Evolutionary conservation across 768 basidiomycete species (phyloP).

Genomic region (Pulveroboletus frians): DNA sequence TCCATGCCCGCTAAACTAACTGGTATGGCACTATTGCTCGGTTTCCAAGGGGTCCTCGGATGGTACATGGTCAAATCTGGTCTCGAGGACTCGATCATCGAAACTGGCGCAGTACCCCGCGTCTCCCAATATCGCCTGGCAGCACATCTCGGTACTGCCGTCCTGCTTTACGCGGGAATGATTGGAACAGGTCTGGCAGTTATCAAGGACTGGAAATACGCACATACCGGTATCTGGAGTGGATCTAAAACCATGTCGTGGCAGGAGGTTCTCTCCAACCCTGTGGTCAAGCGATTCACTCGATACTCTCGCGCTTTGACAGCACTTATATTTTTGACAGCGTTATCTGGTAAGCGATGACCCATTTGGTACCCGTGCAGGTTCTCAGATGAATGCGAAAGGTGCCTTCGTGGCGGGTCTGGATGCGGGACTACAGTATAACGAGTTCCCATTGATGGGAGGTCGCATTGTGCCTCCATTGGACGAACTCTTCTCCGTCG

Average conservation of each 20-base stretch:
- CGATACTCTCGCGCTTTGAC: constrained; percentile 56
- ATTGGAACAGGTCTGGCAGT: constrained; percentile 71
- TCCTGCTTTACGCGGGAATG: constrained; percentile 93
- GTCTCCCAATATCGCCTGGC: constrained; percentile 97
- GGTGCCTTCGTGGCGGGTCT: constrained; percentile 98
- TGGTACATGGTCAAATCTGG: constrained; percentile 99
- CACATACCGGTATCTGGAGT: constrained; percentile 52
- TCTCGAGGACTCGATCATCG: constrained; percentile 74
- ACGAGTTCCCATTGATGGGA: constrained; percentile 97
- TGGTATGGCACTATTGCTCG: constrained; percentile 76
- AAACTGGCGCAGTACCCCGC: constrained; percentile 80
- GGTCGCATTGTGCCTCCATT: constrained; percentile 75
- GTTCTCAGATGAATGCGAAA: constrained; percentile 28
- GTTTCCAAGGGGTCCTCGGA: constrained; percentile 85
- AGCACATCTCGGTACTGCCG: constrained; percentile 87
- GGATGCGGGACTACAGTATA: constrained; percentile 95
- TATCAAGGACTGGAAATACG: constrained; percentile 76
- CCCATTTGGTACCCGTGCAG: background rate
- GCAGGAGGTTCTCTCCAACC: constrained; percentile 48
- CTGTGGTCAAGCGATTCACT: constrained; percentile 54
- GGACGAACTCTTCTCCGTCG: constrained; percentile 73
- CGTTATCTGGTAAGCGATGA: constrained; percentile 71
- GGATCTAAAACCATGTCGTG: constrained; percentile 43
- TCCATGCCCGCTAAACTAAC: constrained; percentile 59
- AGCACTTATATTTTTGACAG: constrained; percentile 83